Evolutionary conservation across 345 rosid genomes (phyloP), one percentile per base, ranked within the genome.

Genomic region (Salix arbutifolia): DNA sequence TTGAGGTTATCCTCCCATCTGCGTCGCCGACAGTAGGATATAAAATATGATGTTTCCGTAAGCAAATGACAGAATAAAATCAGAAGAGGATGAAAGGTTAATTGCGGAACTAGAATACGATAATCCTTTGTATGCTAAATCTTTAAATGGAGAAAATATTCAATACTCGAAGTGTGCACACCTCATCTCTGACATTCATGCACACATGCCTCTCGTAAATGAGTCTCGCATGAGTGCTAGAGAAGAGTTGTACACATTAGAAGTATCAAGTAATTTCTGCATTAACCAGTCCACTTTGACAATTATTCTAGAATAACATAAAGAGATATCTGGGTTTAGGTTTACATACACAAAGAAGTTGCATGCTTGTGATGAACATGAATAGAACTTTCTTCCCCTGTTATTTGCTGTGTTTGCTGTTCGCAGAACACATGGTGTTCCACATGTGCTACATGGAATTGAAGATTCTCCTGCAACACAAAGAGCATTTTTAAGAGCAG

Each of bases 301-400:
- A 73, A 33, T 30, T 28, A 60, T 50, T 12, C 19, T 58, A 56
- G 21, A 65, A 42, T 35, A 35, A 21, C 10, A 40, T 30, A 10
- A 53, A 42, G 40, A 37, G 38, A 38, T 16, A 19, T 48, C 38
- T 4, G 14, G n/a, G 37, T 66, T n/a, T 48, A 40, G 52, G 60
- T 69, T 78, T 74, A 78, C 94, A 40, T 90, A 93, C 99, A 79
- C 84, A 70, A 96, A 96, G 86, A 93, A 96, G 82, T 87, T 93
- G 92, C 99, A 96, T 66, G 85, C 89, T 72, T 83, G 90, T 35
- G 93, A 85, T 81, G 84, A 86, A 84, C 98, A 93, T 33, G 94
- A 90, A 86, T 85, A 96, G 87, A 96, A 96, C 80, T 88, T 90
- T 70, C 99, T 90, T 81, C 99, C 99, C 73, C 93, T 85, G 86